Evolutionary conservation across 257 asterid species (phyloP).

Genomic region (Penstemon newberryi): DNA sequence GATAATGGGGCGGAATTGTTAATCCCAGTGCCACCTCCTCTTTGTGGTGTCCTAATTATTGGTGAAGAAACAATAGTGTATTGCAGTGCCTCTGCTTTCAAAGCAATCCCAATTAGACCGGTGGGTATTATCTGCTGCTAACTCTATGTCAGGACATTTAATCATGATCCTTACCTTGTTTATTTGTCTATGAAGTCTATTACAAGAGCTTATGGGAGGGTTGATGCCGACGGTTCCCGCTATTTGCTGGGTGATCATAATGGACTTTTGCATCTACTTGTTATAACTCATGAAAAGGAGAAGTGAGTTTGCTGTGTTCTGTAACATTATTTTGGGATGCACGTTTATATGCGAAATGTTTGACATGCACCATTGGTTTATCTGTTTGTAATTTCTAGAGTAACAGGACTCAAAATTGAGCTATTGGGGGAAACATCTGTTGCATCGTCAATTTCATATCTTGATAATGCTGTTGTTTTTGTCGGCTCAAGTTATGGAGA

Average conservation of each 20-base stretch:
- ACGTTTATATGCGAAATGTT: constrained; percentile 20
- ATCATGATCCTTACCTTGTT: constrained; percentile 27
- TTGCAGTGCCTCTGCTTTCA: constrained; percentile 81
- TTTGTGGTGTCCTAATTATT: constrained; percentile 86
- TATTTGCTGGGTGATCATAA: constrained; percentile 86
- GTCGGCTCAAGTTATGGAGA: constrained; percentile 94
- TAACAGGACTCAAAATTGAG: constrained; percentile 89
- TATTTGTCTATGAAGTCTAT: constrained; percentile 51
- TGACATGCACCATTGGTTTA: constrained; percentile 18
- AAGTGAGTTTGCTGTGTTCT: constrained; percentile 52
- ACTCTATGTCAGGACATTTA: constrained; percentile 18
- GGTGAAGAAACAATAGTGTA: constrained; percentile 95
- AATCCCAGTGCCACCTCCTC: constrained; percentile 93
- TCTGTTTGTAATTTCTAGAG: constrained; percentile 42
- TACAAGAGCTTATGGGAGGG: constrained; percentile 86
- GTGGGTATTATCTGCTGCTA: constrained; percentile 47
- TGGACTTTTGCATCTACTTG: constrained; percentile 82
- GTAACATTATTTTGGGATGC: constrained; percentile 5
- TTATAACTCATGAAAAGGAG: constrained; percentile 86
- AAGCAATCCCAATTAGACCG: constrained; percentile 85
- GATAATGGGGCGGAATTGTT: constrained; percentile 90
- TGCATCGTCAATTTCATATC: constrained; percentile 87
- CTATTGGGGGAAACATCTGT: constrained; percentile 85
- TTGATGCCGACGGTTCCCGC: constrained; percentile 91
- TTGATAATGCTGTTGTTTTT: constrained; percentile 83